A percentile compares a stretch with the other conserved stretches of the same genome.
phyloP scores from a whole-genome alignment of 805 yeast species.

The Priceomyces carsonii region DNA sequence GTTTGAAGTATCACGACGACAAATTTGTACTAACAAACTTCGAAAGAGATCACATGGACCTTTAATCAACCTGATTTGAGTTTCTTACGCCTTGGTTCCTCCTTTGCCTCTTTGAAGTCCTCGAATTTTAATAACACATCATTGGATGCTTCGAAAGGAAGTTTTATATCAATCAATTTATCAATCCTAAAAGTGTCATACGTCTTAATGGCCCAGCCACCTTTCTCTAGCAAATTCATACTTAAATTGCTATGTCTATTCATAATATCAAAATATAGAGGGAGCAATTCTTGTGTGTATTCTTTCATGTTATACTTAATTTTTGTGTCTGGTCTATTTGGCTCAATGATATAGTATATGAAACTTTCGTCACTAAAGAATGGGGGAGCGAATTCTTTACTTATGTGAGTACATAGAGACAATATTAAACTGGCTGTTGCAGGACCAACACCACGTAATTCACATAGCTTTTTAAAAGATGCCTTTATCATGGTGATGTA shows the following conservation, averaged over 20 bases:
- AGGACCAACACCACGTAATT: conserved; percentile 49
- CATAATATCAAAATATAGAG: conserved; percentile 18
- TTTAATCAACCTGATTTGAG: conserved; percentile 11
- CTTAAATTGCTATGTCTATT: conserved; percentile 4
- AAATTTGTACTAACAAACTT: conserved; percentile 38
- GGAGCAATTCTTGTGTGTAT: conserved; percentile 37
- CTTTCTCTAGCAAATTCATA: conserved; percentile 26
- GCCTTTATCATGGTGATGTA: conserved; percentile 22
- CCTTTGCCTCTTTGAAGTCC: background rate
- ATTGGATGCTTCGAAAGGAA: conserved; percentile 18
- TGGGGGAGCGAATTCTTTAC: conserved; percentile 34
- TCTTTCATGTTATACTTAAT: conserved; percentile 46
- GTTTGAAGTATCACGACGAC: conserved; percentile 30
- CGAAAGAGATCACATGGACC: conserved; percentile 34
- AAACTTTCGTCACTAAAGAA: conserved; percentile 53
- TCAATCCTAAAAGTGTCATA: conserved; percentile 24
- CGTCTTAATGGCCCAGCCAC: conserved; percentile 40
- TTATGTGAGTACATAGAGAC: conserved; percentile 28
- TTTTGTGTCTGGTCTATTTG: conserved; percentile 21
- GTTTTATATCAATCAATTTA: conserved; percentile 23
- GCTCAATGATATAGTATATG: conserved; percentile 30
- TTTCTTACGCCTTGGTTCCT: conserved; percentile 9
- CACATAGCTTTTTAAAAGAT: conserved; percentile 31
- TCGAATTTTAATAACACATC: conserved; percentile 8
- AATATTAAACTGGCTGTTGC: conserved; percentile 49